Conservation (phyloP, 208 protist species). For the Leishmania aethiopica region DNA sequence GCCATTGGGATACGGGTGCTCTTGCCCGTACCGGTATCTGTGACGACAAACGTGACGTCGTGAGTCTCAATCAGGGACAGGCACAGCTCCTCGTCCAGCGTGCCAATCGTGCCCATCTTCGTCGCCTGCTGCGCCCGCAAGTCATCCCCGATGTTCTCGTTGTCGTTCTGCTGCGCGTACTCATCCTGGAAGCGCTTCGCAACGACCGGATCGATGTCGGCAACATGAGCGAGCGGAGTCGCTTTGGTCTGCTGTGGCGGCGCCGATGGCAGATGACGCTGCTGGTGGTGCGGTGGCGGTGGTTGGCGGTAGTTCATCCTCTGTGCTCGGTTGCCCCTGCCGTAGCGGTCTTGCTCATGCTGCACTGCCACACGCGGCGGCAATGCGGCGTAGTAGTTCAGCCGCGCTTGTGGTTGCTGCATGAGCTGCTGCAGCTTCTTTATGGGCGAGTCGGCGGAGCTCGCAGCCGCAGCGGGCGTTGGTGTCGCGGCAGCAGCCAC, state of each 20-base stretch:
- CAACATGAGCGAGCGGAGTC: not conserved
- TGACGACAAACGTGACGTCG: conserved; percentile 88
- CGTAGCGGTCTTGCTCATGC: conserved; percentile 19
- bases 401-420: not conserved
- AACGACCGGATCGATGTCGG: conserved; percentile 27
- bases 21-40: conserved; percentile 90
- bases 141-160: conserved; percentile 31
- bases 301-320: not conserved
- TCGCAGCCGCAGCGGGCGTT: not conserved
- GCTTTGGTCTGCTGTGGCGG: not conserved
- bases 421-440: not conserved
- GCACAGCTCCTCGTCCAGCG: conserved; percentile 60
- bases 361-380: not conserved
- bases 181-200: conserved; percentile 53
- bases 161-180: conserved; percentile 65
- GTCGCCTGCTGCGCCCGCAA: conserved; percentile 43
- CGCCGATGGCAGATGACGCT: not conserved
- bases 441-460: not conserved
- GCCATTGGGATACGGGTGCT: conserved; percentile 85
- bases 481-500: not conserved
- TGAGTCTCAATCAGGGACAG: conserved; percentile 64
- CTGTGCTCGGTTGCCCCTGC: not conserved
- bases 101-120: conserved; percentile 40
- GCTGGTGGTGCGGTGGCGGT: not conserved
- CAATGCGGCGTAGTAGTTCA: conserved; percentile 1